These are phyloP conservation scores for Ogataea pignaliae DNA, from an alignment of 805 yeast species.

Conservation along the genomic window DNA sequence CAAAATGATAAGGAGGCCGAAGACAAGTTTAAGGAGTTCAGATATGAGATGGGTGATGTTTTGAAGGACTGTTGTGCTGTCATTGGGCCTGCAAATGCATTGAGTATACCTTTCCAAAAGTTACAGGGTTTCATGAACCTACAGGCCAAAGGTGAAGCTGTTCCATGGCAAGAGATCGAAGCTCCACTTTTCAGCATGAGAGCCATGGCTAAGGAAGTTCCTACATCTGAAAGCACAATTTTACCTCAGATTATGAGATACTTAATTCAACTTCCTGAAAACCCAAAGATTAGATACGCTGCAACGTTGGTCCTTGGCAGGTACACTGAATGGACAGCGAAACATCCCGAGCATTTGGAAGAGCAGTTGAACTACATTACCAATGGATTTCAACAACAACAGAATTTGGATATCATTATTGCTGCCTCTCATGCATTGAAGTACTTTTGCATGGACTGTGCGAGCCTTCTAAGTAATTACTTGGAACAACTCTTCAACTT, in stretches of 20 bases:
- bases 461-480: slow-evolving; percentile 55
- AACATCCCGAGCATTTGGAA: slow-evolving; percentile 78
- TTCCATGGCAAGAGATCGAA: slow-evolving; percentile 83
- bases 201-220: slow-evolving; percentile 91
- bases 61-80: slow-evolving; percentile 92
- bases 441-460: slow-evolving; percentile 93
- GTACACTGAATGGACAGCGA: slow-evolving; percentile 91
- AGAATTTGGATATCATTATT: slow-evolving; percentile 48
- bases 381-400: slow-evolving; percentile 51
- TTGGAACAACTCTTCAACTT: slow-evolving; percentile 73
- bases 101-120: slow-evolving; percentile 63
- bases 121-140: slow-evolving; percentile 40
- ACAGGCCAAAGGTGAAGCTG: slow-evolving; percentile 30
- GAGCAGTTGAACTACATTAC: slow-evolving; percentile 81
- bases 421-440: slow-evolving; percentile 93
- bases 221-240: slow-evolving; percentile 54
- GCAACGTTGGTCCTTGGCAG: slow-evolving; percentile 93
- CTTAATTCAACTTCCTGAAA: slow-evolving; percentile 71
- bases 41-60: slow-evolving; percentile 98
- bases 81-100: slow-evolving; percentile 69
- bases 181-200: slow-evolving; percentile 87
- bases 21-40: slow-evolving; percentile 87
- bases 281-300: slow-evolving; percentile 83
- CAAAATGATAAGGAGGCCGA: slow-evolving; percentile 71
- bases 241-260: slow-evolving; percentile 74